A percentile compares a stretch with the other conserved stretches of the same genome.
Evolutionary conservation across 2,329 filamentous ascomycete genomes (phyloP).

Genomic region (Botrytis porri): DNA sequence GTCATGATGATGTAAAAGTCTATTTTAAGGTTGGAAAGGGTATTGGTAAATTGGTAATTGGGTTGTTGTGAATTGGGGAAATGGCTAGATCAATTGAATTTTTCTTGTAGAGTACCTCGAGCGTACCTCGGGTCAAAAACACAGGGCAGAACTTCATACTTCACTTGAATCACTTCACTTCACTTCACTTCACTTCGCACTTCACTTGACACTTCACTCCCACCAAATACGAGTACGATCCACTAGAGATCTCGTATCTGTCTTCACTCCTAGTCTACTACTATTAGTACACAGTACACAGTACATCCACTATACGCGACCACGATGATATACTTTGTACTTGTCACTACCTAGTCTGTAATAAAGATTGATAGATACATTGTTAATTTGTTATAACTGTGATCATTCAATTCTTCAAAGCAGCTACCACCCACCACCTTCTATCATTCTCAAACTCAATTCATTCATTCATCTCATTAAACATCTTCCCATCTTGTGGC

Average conservation of each 20-base stretch:
- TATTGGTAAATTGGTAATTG: background rate
- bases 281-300: background rate
- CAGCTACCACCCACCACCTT: background rate
- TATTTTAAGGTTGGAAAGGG: background rate
- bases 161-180: background rate
- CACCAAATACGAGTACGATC: background rate
- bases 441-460: background rate
- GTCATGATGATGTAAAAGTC: background rate
- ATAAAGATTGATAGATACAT: background rate
- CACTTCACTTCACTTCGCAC: too few relatives aligned
- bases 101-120: too few relatives aligned
- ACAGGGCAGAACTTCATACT: too few relatives aligned
- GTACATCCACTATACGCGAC: background rate
- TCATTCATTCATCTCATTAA: background rate
- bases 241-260: background rate
- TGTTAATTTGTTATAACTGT: background rate
- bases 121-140: background rate
- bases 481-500: background rate
- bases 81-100: background rate
- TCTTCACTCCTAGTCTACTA: background rate
- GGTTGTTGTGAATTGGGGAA: background rate
- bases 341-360: too few relatives aligned
- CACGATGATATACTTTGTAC: background rate
- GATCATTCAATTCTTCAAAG: background rate
- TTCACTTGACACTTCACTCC: background rate